Evolutionary conservation across 164 flowering plant species (phyloP), one percentile per base, ranked within the genome.

Genomic region (Vitis rupestris): DNA sequence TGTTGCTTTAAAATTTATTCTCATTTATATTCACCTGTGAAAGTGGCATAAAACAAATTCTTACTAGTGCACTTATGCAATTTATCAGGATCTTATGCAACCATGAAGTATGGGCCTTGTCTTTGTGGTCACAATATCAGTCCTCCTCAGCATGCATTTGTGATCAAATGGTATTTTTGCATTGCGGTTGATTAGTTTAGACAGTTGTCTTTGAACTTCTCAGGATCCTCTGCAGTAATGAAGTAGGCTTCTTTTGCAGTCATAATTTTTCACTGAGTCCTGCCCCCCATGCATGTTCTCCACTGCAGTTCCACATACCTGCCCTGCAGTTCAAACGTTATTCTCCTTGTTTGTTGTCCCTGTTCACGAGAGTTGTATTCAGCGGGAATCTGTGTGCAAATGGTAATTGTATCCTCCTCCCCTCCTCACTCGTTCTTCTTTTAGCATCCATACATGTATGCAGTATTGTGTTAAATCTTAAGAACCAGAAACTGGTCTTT

Each of bases 141-240:
- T 52, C 67, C 19, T 50, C 58, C 52, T 14, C 47, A 50, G 30
- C 57, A 50, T 27, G 59, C 59, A 30, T 52, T 65, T 65, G 59
- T 30, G 23, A 65, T 23, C 48, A 51, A 27, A 30, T 27, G 58
- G 57, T 65, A 51, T 49, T 65, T 16, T 14, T 49, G 53, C 27
- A 53, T 27, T 37, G 49, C 2, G 59, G 68, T 51, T 9, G 12
- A 65, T 17, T 19, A 29, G 58, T 52, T 31, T 29, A 9, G 59
- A 50, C 48, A 19, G 19, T 62, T 37, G 17, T 44, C 49, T 51
- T 47, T 10, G 11, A 15, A 65, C 48, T 19, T 30, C 19, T 23
- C 53, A 49, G 48, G 37, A 27, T 29, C 59, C 2, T 51, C 1
- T 6, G 68, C 23, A 17, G 9, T 8, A 64, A 64, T 50, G 15